Base-by-base conservation (phyloP, 345 rosid species). In the Linum usitatissimum region DNA sequence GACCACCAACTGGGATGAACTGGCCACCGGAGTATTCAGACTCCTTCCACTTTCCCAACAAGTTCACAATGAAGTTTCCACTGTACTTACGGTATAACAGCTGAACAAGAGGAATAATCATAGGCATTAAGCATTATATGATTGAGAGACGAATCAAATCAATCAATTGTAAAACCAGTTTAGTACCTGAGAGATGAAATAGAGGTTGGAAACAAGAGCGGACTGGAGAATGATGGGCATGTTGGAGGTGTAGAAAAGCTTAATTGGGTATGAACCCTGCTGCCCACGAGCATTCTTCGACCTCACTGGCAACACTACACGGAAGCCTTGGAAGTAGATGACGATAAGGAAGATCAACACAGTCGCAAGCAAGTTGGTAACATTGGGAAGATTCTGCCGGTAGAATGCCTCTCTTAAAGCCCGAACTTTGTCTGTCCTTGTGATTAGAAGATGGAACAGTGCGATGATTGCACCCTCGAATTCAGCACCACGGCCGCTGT, bases 171-270 rank as follows among this genome's bases (percentile, higher is more conserved):
- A 3, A 6, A 55, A 18, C 21, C 4, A 15, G 18, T 17, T 23
- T n/a, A 55, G 58, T 55, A 55, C 58, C 58, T 55, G 60, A 57
- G 60, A 57, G 60, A 57, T 57, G 60, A 57, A 57, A 23, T 57
- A 57, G 13, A 57, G 60, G 34, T 57, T 57, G 17, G 60, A 57
- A 57, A 57, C 60, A 57, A 57, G 60, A 3, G 60, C 60, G 21
- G 60, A 57, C 21, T 57, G 60, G 36, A 57, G 60, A 21, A 57
- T 57, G 31, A 57, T 57, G 10, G 60, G 60, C 60, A 57, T 57
- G 60, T 57, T 57, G 60, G 60, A 57, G 31, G 60, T 57, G 60
- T 57, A 57, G 60, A 57, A 57, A 21, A 57, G 60, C 34, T 57
- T 57, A 23, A 57, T 57, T 3, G 60, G 60, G 60, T 57, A 57